Conservation (phyloP, 2,329 filamentous ascomycete genomes). For the Furcasterigmium furcatum region DNA sequence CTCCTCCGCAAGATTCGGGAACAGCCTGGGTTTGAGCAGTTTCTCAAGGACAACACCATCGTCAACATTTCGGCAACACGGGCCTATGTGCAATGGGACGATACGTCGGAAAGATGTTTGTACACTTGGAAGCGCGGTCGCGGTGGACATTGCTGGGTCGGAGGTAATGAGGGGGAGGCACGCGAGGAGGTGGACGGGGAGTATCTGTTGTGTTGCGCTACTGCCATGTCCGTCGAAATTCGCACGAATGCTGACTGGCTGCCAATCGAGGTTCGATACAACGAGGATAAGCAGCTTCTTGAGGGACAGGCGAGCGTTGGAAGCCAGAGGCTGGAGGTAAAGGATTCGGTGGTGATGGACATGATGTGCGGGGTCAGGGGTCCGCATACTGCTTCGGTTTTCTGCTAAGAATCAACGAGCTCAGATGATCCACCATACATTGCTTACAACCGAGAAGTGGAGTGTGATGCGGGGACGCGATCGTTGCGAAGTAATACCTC, state of each 20-base stretch:
- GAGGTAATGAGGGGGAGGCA: neutral
- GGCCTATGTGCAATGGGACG: neutral
- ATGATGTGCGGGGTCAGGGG: neutral
- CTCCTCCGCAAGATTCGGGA: no score
- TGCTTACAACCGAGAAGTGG: no score
- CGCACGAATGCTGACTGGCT: conserved; percentile 1
- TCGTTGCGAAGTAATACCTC: neutral
- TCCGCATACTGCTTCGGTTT: neutral
- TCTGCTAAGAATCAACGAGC: neutral
- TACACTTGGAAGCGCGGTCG: conserved; percentile 1
- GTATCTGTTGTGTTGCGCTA: conserved; percentile 1
- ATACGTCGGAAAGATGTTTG: neutral
- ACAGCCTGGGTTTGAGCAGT: no score
- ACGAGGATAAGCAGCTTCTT: neutral
- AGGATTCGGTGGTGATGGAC: conserved; percentile 2
- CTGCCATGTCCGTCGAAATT: conserved; percentile 1
- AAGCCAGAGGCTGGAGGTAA: neutral
- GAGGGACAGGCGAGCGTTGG: neutral
- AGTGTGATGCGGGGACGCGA: no score
- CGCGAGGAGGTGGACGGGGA: neutral
- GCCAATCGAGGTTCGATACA: neutral
- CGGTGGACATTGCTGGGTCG: neutral
- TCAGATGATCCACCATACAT: neutral
- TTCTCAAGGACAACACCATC: no score
- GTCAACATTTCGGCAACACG: conserved; percentile 1